Percentiles rank a stretch among this genome's conserved stretches.
These are phyloP conservation scores for Niebla homalea DNA, from an alignment of 495 filamentous ascomycete species.

Conservation along the genomic window DNA sequence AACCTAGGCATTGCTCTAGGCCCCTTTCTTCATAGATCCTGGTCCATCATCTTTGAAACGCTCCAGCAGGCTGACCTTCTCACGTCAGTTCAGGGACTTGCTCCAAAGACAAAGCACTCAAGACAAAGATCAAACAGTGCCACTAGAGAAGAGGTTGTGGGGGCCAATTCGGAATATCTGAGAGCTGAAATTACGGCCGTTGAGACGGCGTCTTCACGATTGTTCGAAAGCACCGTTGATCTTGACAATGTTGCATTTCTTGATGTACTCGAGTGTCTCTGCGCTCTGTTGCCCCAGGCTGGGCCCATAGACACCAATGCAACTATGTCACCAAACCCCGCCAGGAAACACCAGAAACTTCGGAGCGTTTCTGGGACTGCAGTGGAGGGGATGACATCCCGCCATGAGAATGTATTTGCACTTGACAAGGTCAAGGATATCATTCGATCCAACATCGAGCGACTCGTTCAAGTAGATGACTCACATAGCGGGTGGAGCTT, in stretches of 20 bases:
- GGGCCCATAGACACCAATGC: slow-evolving; percentile 17
- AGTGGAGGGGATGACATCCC: slow-evolving; percentile 19
- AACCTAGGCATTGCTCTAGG: slow-evolving; percentile 93
- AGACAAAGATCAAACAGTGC: slow-evolving; percentile 2
- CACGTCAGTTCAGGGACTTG: slow-evolving; percentile 41
- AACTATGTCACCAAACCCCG: slow-evolving; percentile 20
- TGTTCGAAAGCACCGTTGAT: slow-evolving; percentile 82
- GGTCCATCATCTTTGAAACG: slow-evolving; percentile 83
- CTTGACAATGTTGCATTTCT: slow-evolving; percentile 72
- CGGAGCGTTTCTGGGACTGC: slow-evolving; percentile 47
- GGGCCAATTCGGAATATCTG: slow-evolving; percentile 39
- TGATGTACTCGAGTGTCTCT: slow-evolving; percentile 62
- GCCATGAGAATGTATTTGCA: slow-evolving; percentile 61
- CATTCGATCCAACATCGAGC: slow-evolving; percentile 62
- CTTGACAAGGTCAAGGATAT: slow-evolving; percentile 71
- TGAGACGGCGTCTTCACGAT: slow-evolving; percentile 69
- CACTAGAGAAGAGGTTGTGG: slow-evolving; percentile 14
- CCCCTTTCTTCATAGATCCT: slow-evolving; percentile 64
- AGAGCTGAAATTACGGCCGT: slow-evolving; percentile 73
- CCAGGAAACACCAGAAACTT: slow-evolving; percentile 40
- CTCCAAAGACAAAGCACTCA: slow-evolving; percentile 15
- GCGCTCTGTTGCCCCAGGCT: slow-evolving; percentile 32
- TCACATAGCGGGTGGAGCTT: slow-evolving; percentile 62
- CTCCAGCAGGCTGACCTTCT: slow-evolving; percentile 83
- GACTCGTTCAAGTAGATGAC: slow-evolving; percentile 48